Conservation (phyloP, 257 asterid species). For the Coffea eugenioides region DNA sequence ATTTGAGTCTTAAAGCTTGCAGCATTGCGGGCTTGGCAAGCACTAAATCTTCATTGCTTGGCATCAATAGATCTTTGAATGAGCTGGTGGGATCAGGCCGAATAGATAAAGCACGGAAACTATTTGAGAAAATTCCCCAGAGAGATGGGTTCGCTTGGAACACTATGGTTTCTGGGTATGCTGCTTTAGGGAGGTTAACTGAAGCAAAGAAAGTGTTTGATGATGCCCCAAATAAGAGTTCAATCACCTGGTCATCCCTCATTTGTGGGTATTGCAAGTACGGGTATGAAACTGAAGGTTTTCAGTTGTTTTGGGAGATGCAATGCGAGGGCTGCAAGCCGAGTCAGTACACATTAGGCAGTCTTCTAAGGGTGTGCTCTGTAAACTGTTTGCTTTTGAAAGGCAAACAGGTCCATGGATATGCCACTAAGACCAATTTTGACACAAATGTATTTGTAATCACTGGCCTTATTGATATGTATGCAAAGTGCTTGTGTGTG, state of each 20-base stretch:
- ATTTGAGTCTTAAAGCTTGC: constrained; percentile 14
- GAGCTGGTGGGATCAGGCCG: constrained; percentile 36
- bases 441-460: constrained; percentile 55
- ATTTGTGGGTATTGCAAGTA: constrained; percentile 75
- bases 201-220: constrained; percentile 62
- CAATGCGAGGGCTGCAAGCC: constrained; percentile 53
- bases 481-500: constrained; percentile 53
- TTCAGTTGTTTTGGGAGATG: constrained; percentile 61
- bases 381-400: constrained; percentile 47
- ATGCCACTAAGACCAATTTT: constrained; percentile 49
- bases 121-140: constrained; percentile 70
- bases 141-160: constrained; percentile 73
- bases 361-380: constrained; percentile 71
- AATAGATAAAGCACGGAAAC: constrained; percentile 54
- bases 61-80: constrained; percentile 35
- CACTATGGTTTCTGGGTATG: constrained; percentile 52
- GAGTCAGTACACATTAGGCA: constrained; percentile 60
- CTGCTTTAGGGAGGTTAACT: constrained; percentile 44
- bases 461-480: constrained; percentile 82
- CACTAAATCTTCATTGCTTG: constrained; percentile 22
- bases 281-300: constrained; percentile 58
- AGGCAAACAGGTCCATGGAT: constrained; percentile 69
- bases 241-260: constrained; percentile 74
- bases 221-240: constrained; percentile 41
- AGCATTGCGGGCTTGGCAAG: constrained; percentile 8